Base-by-base conservation (phyloP, 768 basidiomycete genomes). In the Russula brevipes region DNA sequence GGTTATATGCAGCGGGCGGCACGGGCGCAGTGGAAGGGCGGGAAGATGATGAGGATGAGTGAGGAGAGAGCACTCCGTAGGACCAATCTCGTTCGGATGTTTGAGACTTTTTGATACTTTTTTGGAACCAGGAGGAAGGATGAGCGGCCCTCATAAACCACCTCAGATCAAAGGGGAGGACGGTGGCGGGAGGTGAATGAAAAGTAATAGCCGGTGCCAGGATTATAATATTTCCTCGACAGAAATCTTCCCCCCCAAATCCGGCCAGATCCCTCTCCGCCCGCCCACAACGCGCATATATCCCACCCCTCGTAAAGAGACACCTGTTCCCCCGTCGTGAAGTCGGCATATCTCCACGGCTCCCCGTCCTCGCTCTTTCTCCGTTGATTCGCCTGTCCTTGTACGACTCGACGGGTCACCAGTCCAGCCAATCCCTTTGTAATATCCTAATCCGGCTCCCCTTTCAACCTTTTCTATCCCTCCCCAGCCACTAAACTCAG, bases 81-180 rank as follows among this genome's bases (percentile, higher is more conserved):
- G 49, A 42, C 4, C n/a, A 33, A 38, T 51, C 49, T 8, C n/a
- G 54, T 54, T 59, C 54, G n/a, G 45, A 45, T 16, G 38, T 12
- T 58, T 53, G 63, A 31, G 50, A 24, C 51, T 60, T 57, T 61
- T 61, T 61, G 64, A 36, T 55, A 36, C 52, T 36, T 61, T 62
- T 66, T 24, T 66, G 67, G 54, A 68, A 68, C 67, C 67, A 68
- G 45, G 41, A 35, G 60, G 67, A 68, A 17, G 67, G 67, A 54
- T 61, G 55, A 44, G 60, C 57, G 57, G 54, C 57, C 65, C 61
- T 53, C 67, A 68, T 68, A 66, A 57, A 59, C 61, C 66, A 51
- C 35, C 35, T 39, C 49, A 16, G 44, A 52, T 53, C 38, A 45
- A 47, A 38, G 52, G 36, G 53, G 53, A 35, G n/a, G 16, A 16